Evolutionary conservation across 768 basidiomycete species (phyloP), one percentile per base, ranked within the genome.

Genomic region (Cyclocybe cylindracea): DNA sequence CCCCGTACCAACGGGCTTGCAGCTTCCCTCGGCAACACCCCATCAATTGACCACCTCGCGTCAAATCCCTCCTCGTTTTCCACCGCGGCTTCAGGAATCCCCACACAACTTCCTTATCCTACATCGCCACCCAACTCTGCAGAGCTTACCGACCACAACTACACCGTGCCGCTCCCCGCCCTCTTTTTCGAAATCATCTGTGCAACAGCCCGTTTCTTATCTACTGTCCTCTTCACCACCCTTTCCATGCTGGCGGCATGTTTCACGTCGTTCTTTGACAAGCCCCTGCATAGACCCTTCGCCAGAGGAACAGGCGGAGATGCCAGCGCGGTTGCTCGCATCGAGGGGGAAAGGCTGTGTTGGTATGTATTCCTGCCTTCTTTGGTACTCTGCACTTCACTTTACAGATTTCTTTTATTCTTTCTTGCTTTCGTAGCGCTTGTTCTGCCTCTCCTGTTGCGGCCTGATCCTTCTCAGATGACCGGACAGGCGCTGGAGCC

Each of bases 281-380:
- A 89, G 45, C 75, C 94, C 54, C 72, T 95, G 24, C 2, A 24
- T 24, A 84, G 1, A 84, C 87, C 1, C 72, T 79, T 1, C 86
- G 0, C 72, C 73, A 1, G 90, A 90, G 57, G 93, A 95, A 66
- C 88, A 91, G 57, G 71, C 73, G 2, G 77, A 72, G 33, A 72
- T 92, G 44, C 78, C 82, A 31, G 72, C 74, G 10, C 66, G 64
- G 24, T 66, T 80, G 29, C 53, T 74, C 16, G 64, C 66, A 2
- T 77, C 72, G 71, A 68, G 66, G 60, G 69, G 70, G 5, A 62
- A 49, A 40, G 71, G 74, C 24, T 61, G 59, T 32, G 50, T 71
- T 7, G 67, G 81, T 78, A 46, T 39, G 69, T 63, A 31, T 42
- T 38, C 31, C 39, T 41, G 39, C 43, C 13, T 39, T 42, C 11